Percentiles rank a stretch among this genome's conserved stretches.
These are phyloP conservation scores for Erythrophleum ivorense DNA, from an alignment of 331 rosid species.

Conservation along the genomic window DNA sequence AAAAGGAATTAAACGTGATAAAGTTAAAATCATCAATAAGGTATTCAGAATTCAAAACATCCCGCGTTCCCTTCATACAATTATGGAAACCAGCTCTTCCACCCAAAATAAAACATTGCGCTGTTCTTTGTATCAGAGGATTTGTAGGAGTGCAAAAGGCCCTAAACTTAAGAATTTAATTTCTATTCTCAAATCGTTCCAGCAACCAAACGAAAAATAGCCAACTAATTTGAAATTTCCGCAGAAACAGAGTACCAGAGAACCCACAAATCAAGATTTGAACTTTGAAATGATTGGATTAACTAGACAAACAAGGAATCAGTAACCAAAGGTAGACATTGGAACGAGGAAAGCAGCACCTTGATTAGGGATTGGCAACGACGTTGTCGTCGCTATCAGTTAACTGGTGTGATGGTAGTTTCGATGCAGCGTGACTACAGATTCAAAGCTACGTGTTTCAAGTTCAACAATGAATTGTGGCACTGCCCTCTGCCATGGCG, in stretches of 20 bases:
- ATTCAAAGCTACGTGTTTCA: background rate
- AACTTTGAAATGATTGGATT: background rate
- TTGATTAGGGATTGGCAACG: constrained; percentile 24
- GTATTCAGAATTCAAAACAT: constrained; percentile 14
- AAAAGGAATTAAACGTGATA: background rate
- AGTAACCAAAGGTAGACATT: background rate
- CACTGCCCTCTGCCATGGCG: background rate
- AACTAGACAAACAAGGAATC: background rate
- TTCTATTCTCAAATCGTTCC: constrained; percentile 6
- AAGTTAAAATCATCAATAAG: constrained; percentile 3
- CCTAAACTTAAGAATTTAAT: background rate
- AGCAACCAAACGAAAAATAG: constrained; percentile 9
- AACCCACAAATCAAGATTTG: background rate
- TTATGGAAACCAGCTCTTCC: background rate
- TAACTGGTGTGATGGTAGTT: background rate
- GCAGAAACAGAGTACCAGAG: background rate
- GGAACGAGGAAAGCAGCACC: constrained; percentile 9
- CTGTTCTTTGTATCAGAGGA: constrained; percentile 10
- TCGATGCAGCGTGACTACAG: background rate
- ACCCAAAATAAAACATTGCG: background rate
- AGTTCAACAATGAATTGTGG: background rate
- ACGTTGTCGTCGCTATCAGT: background rate
- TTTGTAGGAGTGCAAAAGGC: background rate
- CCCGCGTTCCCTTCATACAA: background rate
- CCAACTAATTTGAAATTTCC: constrained; percentile 14